Conservation (phyloP, 352 stramenopile species). For the Phytopythium oedochilum region DNA sequence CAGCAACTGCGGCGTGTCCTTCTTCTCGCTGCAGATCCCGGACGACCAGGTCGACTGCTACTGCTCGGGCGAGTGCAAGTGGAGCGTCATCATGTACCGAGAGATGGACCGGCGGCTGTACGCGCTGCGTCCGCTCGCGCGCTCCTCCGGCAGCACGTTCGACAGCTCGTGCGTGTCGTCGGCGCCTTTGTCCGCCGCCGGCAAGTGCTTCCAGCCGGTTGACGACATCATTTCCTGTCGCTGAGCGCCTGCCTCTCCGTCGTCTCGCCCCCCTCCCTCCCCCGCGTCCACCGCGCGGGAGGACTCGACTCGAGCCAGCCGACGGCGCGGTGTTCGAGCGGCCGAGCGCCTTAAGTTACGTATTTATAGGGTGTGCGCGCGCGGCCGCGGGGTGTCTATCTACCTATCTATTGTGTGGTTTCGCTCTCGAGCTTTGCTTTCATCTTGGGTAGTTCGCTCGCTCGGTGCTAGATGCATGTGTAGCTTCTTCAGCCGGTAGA, state of each 20-base stretch:
- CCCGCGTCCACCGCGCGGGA: background rate
- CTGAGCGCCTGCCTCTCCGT: conserved; percentile 5
- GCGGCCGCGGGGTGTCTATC: conserved; percentile 3
- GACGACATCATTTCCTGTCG: conserved; percentile 28
- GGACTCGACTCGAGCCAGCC: background rate
- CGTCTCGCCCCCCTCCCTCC: background rate
- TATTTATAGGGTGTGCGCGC: conserved; percentile 6
- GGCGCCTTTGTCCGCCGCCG: conserved; percentile 5
- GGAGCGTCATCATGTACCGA: conserved; percentile 84
- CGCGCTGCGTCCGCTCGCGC: conserved; percentile 27
- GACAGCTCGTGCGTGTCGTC: conserved; percentile 17
- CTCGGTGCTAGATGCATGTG: conserved; percentile 5
- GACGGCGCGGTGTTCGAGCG: background rate
- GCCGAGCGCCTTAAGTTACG: conserved; percentile 3
- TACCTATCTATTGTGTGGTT: conserved; percentile 4
- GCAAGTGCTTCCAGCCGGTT: conserved; percentile 17
- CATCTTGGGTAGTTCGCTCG: too few relatives aligned
- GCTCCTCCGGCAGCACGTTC: conserved; percentile 13
- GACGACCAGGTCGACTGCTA: conserved; percentile 72
- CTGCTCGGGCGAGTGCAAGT: conserved; percentile 87
- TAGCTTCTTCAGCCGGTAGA: background rate
- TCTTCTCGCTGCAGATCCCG: conserved; percentile 68
- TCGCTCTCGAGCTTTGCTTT: background rate
- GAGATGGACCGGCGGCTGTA: conserved; percentile 77
- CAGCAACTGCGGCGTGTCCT: conserved; percentile 79